These are phyloP conservation scores for Aspergillus fumigatus DNA, from an alignment of 2,329 filamentous ascomycete species.

Conservation along the genomic window DNA sequence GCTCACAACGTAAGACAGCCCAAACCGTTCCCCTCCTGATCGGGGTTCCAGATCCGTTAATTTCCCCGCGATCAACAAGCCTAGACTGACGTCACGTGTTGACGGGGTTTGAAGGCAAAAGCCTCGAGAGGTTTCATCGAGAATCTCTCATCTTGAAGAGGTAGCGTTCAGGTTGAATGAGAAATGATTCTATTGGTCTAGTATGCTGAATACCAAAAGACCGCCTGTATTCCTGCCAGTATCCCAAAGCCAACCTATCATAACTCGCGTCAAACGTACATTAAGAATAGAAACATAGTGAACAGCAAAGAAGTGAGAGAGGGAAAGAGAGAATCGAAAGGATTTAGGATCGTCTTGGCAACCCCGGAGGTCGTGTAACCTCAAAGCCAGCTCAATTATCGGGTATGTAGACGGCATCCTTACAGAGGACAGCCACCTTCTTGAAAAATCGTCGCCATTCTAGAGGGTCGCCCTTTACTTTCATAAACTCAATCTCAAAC, in stretches of 20 bases:
- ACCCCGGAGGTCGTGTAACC: not conserved
- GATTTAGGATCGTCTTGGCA: not conserved
- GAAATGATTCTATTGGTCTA: not conserved
- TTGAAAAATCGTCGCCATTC: slow-evolving; percentile 98
- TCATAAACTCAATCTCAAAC: slow-evolving; percentile 85
- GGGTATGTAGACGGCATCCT: slow-evolving; percentile 71
- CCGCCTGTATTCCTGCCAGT: not conserved
- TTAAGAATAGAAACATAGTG: not conserved
- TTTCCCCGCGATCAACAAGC: slow-evolving; percentile 12
- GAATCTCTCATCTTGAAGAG: not conserved
- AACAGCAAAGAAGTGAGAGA: slow-evolving; percentile 1
- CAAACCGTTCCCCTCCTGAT: not conserved
- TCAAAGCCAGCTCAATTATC: slow-evolving; percentile 29
- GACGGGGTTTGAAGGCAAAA: not conserved
- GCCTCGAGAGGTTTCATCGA: not conserved
- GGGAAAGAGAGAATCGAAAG: not conserved
- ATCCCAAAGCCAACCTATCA: slow-evolving; percentile 6
- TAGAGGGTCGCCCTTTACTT: slow-evolving; percentile 89
- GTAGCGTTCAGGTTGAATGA: not conserved
- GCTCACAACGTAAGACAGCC: not conserved
- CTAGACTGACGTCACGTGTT: slow-evolving; percentile 13
- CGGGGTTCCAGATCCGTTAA: slow-evolving; percentile 4
- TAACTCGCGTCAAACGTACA: slow-evolving; percentile 16
- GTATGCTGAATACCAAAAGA: not conserved
- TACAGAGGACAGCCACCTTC: slow-evolving; percentile 81